Base-by-base conservation (phyloP, 2,329 filamentous ascomycete genomes). In the Peltaster fructicola region DNA sequence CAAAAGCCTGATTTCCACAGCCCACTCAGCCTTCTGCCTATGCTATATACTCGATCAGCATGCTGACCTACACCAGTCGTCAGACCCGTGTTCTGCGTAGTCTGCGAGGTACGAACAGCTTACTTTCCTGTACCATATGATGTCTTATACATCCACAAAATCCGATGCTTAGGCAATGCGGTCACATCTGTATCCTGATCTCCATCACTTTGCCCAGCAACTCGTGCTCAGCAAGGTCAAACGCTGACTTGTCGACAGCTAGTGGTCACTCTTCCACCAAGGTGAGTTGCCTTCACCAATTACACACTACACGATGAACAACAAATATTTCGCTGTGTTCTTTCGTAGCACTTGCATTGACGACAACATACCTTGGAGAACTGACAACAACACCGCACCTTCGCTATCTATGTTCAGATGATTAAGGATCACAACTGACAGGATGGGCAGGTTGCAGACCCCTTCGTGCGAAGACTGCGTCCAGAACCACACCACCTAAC, bases 351-450 rank as follows among this genome's bases (percentile, higher is more conserved):
- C 39, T 45, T 45, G 53, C 54, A 40, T 62, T 70, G 65, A 66
- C 54, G 64, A 69, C 54, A 63, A 46, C 59, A 47, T 37, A 70
- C 62, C 63, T 70, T 70, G 66, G 65, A 70, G 66, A 71, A 58
- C 65, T 70, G 65, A 70, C n/a, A 14, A 11, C 23, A 12, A 18
- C 13, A 11, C 5, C 8, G n/a, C n/a, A n/a, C 15, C n/a, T 6
- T 2, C 23, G 14, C 15, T 6, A 11, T 17, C 3, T n/a, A 9
- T 18, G 4, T 8, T 1, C 5, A 7, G 14, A 5, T n/a, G n/a
- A n/a, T n/a, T n/a, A n/a, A n/a, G n/a, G n/a, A n/a, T n/a, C n/a
- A n/a, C n/a, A n/a, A n/a, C n/a, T n/a, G n/a, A n/a, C n/a, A n/a
- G n/a, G n/a, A n/a, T n/a, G n/a, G n/a, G n/a, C n/a, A n/a, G n/a